Percentiles rank a stretch among this genome's conserved stretches.
phyloP scores from a whole-genome alignment of 306 rosid species.

The Cucurbita argyrosperma region DNA sequence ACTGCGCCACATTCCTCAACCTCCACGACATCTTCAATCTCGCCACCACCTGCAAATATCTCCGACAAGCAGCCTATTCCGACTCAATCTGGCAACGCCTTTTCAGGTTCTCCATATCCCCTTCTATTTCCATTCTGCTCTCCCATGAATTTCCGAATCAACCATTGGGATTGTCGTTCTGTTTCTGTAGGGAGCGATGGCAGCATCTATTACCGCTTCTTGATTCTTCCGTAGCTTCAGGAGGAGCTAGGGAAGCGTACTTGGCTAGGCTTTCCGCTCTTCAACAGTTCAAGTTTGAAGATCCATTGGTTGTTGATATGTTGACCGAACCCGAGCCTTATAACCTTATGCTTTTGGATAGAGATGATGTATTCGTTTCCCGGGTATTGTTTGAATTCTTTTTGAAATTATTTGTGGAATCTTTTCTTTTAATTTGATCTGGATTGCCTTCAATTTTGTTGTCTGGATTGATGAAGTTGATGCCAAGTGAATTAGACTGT shows the following conservation, averaged over 20 bases:
- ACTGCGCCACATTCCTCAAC: slow-evolving; percentile 33
- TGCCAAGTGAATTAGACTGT: neutral
- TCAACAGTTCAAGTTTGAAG: slow-evolving; percentile 45
- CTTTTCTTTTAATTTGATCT: neutral
- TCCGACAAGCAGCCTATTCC: slow-evolving; percentile 52
- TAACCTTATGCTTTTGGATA: slow-evolving; percentile 26
- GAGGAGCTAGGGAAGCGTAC: slow-evolving; percentile 45
- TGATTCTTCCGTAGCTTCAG: slow-evolving; percentile 10
- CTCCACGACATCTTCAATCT: slow-evolving; percentile 50
- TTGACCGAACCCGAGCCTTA: slow-evolving; percentile 5
- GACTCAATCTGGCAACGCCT: slow-evolving; percentile 55
- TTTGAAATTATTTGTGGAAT: neutral
- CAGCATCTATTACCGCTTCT: slow-evolving; percentile 10
- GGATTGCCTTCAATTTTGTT: neutral
- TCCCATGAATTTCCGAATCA: neutral
- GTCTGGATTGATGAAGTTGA: neutral
- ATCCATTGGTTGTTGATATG: slow-evolving; percentile 24
- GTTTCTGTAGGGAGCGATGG: slow-evolving; percentile 39
- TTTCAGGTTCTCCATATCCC: slow-evolving; percentile 30
- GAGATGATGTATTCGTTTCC: slow-evolving; percentile 19
- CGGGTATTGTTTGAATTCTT: slow-evolving; percentile 25
- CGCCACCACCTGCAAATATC: slow-evolving; percentile 47
- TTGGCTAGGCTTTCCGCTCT: slow-evolving; percentile 26
- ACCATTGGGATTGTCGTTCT: neutral
- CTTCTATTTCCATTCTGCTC: neutral